Percentiles rank a stretch among this genome's conserved stretches.
These are phyloP conservation scores for Botrytis porri DNA, from an alignment of 2,329 filamentous ascomycete species.

Conservation along the genomic window DNA sequence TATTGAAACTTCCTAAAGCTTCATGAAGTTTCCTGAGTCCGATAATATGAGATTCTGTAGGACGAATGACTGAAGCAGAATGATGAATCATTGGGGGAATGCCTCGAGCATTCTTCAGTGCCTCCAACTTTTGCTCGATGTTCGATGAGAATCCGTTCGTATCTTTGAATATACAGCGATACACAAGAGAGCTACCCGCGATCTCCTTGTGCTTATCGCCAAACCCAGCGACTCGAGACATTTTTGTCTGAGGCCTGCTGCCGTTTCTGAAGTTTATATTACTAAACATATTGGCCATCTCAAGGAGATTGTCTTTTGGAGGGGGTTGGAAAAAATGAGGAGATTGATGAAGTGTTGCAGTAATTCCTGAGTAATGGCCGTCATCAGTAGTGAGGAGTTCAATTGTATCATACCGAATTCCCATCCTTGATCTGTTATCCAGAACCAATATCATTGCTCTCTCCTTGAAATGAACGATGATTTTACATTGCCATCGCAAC, in stretches of 20 bases:
- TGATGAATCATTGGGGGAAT: conserved; percentile 37
- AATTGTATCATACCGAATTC: conserved; percentile 35
- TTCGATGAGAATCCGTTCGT: conserved; percentile 27
- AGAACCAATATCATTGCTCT: conserved; percentile 43
- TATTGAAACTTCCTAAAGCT: conserved; percentile 28
- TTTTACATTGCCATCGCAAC: conserved; percentile 42
- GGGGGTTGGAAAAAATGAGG: conserved; percentile 47
- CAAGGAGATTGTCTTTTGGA: conserved; percentile 13
- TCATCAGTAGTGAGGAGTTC: conserved; percentile 44
- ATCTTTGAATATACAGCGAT: conserved; percentile 42
- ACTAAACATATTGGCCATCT: conserved; percentile 12
- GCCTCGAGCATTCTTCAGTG: conserved; percentile 34
- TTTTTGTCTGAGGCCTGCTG: conserved; percentile 28
- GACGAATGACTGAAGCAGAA: conserved; percentile 20
- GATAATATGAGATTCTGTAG: conserved; percentile 22
- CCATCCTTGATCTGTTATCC: conserved; percentile 47
- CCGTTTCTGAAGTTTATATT: neutral
- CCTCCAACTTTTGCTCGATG: conserved; percentile 32
- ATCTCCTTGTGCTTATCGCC: conserved; percentile 40
- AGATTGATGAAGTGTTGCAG: conserved; percentile 50
- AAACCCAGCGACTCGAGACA: conserved; percentile 36
- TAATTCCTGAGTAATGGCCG: conserved; percentile 41
- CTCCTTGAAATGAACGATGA: conserved; percentile 40
- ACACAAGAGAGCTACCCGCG: conserved; percentile 49
- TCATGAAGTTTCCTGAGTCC: conserved; percentile 27